Conservation (phyloP, 2,329 filamentous ascomycete genomes). For the Pseudopyricularia javanii region DNA sequence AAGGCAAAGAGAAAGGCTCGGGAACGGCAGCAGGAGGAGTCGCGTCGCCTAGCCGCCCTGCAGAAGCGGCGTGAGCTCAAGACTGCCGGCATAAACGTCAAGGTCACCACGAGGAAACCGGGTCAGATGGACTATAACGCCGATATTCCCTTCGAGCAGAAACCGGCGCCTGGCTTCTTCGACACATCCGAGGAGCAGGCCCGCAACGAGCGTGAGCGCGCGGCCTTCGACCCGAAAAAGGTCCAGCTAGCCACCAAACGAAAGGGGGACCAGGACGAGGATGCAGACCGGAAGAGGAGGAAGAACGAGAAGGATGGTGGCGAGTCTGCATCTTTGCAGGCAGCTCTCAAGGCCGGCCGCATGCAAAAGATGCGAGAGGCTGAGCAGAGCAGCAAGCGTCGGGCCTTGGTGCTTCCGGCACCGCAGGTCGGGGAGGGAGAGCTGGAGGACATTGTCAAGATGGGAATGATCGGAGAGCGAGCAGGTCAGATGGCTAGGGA, state of each 20-base stretch:
- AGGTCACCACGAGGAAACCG: conserved; percentile 80
- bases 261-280: conserved; percentile 82
- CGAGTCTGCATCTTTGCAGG: conserved; percentile 67
- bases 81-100: conserved; percentile 96
- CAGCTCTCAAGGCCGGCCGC: conserved; percentile 84
- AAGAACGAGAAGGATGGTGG: conserved; percentile 75
- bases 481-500: conserved; percentile 64
- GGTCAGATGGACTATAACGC: conserved; percentile 99
- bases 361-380: conserved; percentile 92
- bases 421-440: conserved; percentile 90
- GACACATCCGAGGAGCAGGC: conserved; percentile 76
- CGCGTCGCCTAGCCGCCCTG: conserved; percentile 72
- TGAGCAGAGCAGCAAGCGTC: conserved; percentile 89
- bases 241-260: conserved; percentile 77
- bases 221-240: conserved; percentile 83
- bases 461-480: conserved; percentile 86
- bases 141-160: conserved; percentile 95
- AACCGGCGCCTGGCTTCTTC: conserved; percentile 78
- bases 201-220: conserved; percentile 72
- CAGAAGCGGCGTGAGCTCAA: conserved; percentile 96
- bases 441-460: conserved; percentile 95
- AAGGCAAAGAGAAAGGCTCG: conserved; percentile 97
- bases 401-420: conserved; percentile 67
- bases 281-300: conserved; percentile 66
- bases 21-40: conserved; percentile 91